phyloP scores from a whole-genome alignment of 148 eudicot species.

The Vaccinium vitisidaea region DNA sequence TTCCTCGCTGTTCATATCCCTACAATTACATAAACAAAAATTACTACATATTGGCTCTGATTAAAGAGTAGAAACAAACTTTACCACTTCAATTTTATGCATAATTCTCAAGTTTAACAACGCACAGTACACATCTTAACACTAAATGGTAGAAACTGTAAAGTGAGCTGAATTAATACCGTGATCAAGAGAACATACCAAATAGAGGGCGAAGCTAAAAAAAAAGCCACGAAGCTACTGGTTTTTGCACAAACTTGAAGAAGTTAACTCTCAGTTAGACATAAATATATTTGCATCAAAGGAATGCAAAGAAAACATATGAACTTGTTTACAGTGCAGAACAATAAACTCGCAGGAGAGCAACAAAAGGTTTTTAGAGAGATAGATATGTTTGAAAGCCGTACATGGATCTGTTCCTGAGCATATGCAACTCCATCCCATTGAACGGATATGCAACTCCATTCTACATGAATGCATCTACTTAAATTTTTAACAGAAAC shows the following conservation, averaged over 20 bases:
- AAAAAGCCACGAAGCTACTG: neutral
- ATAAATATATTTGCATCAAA: neutral
- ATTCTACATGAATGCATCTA: neutral
- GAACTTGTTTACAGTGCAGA: neutral
- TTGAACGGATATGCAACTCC: neutral
- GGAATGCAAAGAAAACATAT: neutral
- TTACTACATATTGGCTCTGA: neutral
- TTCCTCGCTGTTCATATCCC: slow-evolving; percentile 30
- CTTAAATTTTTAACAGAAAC: neutral
- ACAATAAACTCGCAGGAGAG: neutral
- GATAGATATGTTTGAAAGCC: neutral
- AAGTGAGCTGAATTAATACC: neutral
- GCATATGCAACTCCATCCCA: neutral
- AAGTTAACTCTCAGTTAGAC: neutral
- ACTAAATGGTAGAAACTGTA: neutral
- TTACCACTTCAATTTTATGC: neutral
- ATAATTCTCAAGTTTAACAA: neutral
- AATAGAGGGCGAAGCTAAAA: neutral
- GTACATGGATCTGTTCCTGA: neutral
- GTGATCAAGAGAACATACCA: neutral
- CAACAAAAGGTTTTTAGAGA: neutral
- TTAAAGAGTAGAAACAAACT: neutral
- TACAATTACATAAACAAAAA: slow-evolving; percentile 7
- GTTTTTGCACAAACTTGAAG: neutral
- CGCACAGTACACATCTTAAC: neutral